A percentile compares a stretch with the other conserved stretches of the same genome.
Evolutionary conservation across 2,329 filamentous ascomycete genomes (phyloP).

Genomic region (Aspergillus calidoustus): DNA sequence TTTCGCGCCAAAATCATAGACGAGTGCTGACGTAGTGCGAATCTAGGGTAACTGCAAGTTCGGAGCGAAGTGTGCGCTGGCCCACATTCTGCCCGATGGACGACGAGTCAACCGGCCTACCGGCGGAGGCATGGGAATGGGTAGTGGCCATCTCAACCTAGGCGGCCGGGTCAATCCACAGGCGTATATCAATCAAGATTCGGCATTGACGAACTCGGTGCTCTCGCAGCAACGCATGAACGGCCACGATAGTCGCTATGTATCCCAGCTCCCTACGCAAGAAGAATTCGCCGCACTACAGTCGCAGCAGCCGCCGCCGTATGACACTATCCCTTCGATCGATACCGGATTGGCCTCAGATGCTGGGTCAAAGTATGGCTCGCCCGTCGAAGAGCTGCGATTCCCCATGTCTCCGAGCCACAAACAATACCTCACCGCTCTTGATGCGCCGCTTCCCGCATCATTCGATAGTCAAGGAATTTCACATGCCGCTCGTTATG

Average conservation of each 20-base stretch:
- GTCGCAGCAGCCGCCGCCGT: constrained; percentile 47
- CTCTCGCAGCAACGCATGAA: constrained; percentile 65
- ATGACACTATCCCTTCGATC: constrained; percentile 59
- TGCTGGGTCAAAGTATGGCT: constrained; percentile 73
- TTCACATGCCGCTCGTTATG: constrained; percentile 86
- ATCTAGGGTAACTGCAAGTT: constrained; percentile 96
- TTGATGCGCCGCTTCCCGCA: constrained; percentile 89
- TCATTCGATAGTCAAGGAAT: constrained; percentile 97
- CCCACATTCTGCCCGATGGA: constrained; percentile 92
- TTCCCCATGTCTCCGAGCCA: constrained; percentile 77
- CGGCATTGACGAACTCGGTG: constrained; percentile 75
- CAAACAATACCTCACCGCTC: constrained; percentile 76
- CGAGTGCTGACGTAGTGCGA: constrained; percentile 26
- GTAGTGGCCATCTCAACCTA: constrained; percentile 65
- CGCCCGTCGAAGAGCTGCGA: constrained; percentile 77
- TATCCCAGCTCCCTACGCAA: constrained; percentile 46
- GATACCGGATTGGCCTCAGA: constrained; percentile 64
- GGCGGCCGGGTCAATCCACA: constrained; percentile 70
- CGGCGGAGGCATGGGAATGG: constrained; percentile 46
- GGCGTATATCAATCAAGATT: constrained; percentile 66
- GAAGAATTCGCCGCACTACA: constrained; percentile 50
- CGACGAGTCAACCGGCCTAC: constrained; percentile 81
- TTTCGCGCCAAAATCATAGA: neutral
- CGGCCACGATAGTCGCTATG: constrained; percentile 52
- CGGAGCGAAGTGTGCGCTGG: constrained; percentile 94